phyloP scores from a whole-genome alignment of 2,329 filamentous ascomycete genomes.

The Geoglossum cookeanum region DNA sequence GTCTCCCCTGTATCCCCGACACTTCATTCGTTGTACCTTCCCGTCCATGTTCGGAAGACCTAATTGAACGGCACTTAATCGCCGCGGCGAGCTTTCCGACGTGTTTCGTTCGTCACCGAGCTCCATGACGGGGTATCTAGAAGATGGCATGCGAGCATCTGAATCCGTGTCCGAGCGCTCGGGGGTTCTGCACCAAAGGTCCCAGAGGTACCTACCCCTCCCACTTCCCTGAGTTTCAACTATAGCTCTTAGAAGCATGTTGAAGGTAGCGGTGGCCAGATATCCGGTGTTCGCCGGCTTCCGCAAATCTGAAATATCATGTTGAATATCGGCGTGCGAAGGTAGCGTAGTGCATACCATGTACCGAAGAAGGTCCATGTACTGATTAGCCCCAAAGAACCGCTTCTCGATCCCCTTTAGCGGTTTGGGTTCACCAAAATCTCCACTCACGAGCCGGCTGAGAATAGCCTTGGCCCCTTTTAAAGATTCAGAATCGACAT shows the following conservation, averaged over 20 bases:
- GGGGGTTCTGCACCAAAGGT: conserved; percentile 26
- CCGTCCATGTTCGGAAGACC: not conserved
- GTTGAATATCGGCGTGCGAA: not conserved
- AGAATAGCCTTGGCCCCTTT: conserved; percentile 15
- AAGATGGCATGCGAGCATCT: not conserved
- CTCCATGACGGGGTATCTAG: not conserved
- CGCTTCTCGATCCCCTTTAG: not conserved
- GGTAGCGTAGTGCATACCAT: not conserved
- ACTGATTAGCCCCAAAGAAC: not conserved
- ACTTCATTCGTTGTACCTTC: not conserved
- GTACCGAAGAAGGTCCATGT: not conserved
- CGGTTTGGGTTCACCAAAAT: conserved; percentile 11
- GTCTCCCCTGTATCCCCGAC: not conserved
- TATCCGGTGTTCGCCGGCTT: not conserved
- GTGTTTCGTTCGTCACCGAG: not conserved
- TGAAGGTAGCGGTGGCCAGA: conserved; percentile 26
- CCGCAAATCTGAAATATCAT: not conserved
- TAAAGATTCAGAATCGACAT: not conserved
- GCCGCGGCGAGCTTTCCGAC: not conserved
- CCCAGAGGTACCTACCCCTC: conserved; percentile 28
- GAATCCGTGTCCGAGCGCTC: not conserved
- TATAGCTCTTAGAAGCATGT: conserved; percentile 33
- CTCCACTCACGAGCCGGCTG: conserved; percentile 17
- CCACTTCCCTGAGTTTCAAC: conserved; percentile 28
- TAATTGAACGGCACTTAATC: not conserved